These are phyloP conservation scores for Osmanthus fragrans DNA, from an alignment of 257 asterid genomes.

Conservation along the genomic window DNA sequence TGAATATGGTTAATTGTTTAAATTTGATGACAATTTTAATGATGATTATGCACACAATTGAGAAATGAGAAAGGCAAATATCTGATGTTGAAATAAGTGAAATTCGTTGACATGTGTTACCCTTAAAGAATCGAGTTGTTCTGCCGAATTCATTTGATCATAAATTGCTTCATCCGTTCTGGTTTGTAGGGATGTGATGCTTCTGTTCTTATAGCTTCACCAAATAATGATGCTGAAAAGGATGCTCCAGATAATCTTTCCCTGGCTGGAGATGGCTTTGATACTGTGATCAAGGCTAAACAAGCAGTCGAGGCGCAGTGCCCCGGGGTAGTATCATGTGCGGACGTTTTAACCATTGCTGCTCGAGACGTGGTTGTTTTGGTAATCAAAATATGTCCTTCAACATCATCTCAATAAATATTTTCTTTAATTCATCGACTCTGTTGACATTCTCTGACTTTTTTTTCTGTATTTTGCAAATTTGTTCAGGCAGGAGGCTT, in stretches of 20 bases:
- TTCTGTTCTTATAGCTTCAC: slow-evolving; percentile 64
- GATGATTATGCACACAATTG: too few relatives aligned
- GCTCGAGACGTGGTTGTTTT: slow-evolving; percentile 63
- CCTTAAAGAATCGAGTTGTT: background rate
- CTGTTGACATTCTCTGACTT: background rate
- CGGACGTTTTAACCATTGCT: slow-evolving; percentile 68
- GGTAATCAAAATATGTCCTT: slow-evolving; percentile 32
- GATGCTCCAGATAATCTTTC: slow-evolving; percentile 65
- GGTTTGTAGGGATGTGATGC: slow-evolving; percentile 70
- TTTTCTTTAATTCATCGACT: background rate
- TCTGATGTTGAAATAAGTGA: too few relatives aligned
- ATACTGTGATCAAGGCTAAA: slow-evolving; percentile 68
- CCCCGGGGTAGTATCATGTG: slow-evolving; percentile 67
- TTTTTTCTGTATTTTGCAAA: background rate
- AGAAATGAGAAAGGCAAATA: background rate
- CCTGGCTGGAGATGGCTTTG: slow-evolving; percentile 79
- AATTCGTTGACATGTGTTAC: background rate
- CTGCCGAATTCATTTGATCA: background rate
- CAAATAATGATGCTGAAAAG: slow-evolving; percentile 62
- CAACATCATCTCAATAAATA: background rate
- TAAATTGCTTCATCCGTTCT: background rate
- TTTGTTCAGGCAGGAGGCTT: slow-evolving; percentile 68
- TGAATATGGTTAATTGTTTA: too few relatives aligned
- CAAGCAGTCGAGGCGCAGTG: slow-evolving; percentile 72
- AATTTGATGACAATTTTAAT: too few relatives aligned